Evolutionary conservation across 2,329 filamentous ascomycete genomes (phyloP), one percentile per base, ranked within the genome.

Genomic region (Claviceps maximensis): DNA sequence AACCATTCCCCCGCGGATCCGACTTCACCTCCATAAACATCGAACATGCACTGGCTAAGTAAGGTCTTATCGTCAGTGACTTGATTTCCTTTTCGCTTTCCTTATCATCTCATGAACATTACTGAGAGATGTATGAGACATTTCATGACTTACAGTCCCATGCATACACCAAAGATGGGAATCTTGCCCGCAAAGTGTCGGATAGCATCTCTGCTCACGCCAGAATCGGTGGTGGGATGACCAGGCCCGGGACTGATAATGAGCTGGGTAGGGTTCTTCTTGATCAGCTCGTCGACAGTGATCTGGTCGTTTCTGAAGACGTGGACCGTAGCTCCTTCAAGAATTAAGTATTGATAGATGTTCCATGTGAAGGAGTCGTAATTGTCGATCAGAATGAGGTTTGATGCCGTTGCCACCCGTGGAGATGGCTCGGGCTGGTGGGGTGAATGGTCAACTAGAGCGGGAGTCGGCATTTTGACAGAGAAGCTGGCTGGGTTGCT

Each of bases 341-440:
- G 82, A 7, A 91, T 86, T 1, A 98, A 82, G 64, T 98, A 98
- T 69, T 98, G 94, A 69, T 97, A 98, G 55, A 98, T 89, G 65
- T 98, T 98, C 89, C 90, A 98, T 55, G 91, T 96, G 69, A 98
- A 98, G 3, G 93, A 97, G 70, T 98, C 93, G 70, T 97, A 98
- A 71, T 98, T 98, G 76, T 98, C 93, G 63, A 98, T 96, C 58
- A 98, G 78, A 57, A 98, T 80, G 54, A 98, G 78, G 69, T 97
- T 97, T 54, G 86, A 87, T 27, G 93, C 93, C 50, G 83, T 89
- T 25, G 84, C 68, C 51, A 96, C 75, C 38, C 83, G 82, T 51
- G 83, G 74, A 31, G 84, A 83, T 51, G 86, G 84, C 58, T 85
- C 79, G 55, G 88, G 87, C 69, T 95, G 84, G 66, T 86, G 84